These are phyloP conservation scores for Colletotrichum musicola DNA, from an alignment of 2,329 filamentous ascomycete species.

Conservation along the genomic window DNA sequence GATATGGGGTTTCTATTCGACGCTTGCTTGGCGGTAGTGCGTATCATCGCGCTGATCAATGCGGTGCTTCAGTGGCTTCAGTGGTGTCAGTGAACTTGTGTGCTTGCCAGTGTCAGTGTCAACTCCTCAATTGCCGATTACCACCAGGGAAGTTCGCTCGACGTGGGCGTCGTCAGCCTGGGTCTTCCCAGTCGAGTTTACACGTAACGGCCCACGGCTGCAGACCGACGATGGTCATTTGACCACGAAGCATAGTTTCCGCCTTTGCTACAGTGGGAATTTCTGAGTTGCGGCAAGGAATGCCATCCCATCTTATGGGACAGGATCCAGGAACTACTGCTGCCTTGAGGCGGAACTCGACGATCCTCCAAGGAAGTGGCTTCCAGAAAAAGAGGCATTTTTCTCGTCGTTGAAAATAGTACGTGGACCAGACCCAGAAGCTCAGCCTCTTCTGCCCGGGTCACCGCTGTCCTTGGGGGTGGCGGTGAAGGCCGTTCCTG, in stretches of 20 bases:
- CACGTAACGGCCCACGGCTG: not conserved
- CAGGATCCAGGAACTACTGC: conserved; percentile 14
- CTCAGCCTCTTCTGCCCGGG: conserved; percentile 10
- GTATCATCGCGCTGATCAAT: not conserved
- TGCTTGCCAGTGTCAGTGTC: not conserved
- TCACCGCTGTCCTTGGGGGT: conserved; percentile 21
- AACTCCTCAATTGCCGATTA: conserved; percentile 23
- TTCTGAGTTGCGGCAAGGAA: not conserved
- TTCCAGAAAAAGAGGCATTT: conserved; percentile 36
- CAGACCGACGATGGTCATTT: conserved; percentile 20
- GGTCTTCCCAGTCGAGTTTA: conserved; percentile 16
- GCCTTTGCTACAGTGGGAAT: conserved; percentile 6
- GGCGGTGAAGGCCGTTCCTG: conserved; percentile 34
- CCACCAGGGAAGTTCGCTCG: conserved; percentile 21
- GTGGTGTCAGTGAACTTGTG: not conserved
- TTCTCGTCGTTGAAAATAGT: not conserved
- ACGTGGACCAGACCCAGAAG: conserved; percentile 1
- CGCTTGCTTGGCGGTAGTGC: too few relatives aligned
- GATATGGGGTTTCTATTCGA: too few relatives aligned
- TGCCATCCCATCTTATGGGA: conserved; percentile 31
- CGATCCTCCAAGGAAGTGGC: conserved; percentile 28
- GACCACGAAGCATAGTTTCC: conserved; percentile 16
- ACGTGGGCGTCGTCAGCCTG: conserved; percentile 11
- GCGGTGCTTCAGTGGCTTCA: not conserved
- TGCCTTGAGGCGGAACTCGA: conserved; percentile 15